Evolutionary conservation across 805 yeast species (phyloP).

Genomic region (Kurtzmaniella cleridarum): DNA sequence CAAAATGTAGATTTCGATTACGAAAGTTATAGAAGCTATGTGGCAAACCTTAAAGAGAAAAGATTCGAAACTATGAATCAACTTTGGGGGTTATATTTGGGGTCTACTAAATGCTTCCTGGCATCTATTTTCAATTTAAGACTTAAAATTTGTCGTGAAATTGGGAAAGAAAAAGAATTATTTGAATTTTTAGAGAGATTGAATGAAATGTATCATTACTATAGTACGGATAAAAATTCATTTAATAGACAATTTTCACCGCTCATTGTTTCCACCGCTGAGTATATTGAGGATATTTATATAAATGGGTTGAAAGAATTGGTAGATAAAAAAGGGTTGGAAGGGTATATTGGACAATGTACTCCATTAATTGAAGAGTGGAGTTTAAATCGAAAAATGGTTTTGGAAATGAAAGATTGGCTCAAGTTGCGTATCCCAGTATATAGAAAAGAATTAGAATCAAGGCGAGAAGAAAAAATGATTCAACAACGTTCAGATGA

Average conservation of each 20-base stretch:
- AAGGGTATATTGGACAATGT: conserved; percentile 22
- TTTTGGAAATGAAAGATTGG: conserved; percentile 16
- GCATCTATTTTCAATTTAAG: conserved; percentile 19
- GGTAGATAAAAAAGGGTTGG: conserved; percentile 22
- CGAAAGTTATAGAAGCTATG: conserved; percentile 27
- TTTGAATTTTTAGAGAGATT: conserved; percentile 17
- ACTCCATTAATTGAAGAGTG: conserved; percentile 31
- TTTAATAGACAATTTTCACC: conserved; percentile 11
- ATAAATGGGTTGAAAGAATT: conserved; percentile 18
- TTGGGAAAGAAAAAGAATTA: conserved; percentile 10
- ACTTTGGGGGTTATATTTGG: conserved; percentile 31
- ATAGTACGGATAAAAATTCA: conserved; percentile 8
- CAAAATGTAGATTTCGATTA: conserved; percentile 33
- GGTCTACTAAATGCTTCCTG: conserved; percentile 19
- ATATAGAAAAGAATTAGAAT: conserved; percentile 18
- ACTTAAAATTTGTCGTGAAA: conserved; percentile 19
- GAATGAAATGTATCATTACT: conserved; percentile 7
- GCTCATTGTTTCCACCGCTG: conserved; percentile 4
- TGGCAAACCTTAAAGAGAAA: conserved; percentile 17
- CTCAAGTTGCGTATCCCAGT: conserved; percentile 13
- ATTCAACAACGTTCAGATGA: conserved; percentile 16
- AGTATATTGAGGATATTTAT: too few species aligned
- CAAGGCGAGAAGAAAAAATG: conserved; percentile 19
- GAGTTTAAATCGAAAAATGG: conserved; percentile 28
- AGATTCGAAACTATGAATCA: conserved; percentile 22